Evolutionary conservation across 371 early-diverging fungal genomes (phyloP).

Genomic region (Actinomortierella ambigua): DNA sequence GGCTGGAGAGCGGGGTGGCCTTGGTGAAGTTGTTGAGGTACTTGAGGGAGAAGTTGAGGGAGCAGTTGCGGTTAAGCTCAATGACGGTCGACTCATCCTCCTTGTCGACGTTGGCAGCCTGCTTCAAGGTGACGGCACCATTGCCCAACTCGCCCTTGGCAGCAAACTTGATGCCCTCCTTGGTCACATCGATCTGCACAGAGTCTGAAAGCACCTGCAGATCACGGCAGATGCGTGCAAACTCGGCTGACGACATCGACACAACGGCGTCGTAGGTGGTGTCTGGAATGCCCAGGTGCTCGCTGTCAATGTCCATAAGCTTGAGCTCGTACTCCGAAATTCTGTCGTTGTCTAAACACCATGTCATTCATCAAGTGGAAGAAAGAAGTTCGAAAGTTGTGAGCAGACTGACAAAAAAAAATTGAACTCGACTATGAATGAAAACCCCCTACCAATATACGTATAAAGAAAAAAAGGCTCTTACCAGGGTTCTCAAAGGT

Average conservation of each 20-base stretch:
- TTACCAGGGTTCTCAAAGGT: slow-evolving; percentile 83
- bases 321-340: slow-evolving; percentile 94
- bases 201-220: slow-evolving; percentile 87
- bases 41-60: slow-evolving; percentile 91
- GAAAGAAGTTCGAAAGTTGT: background rate
- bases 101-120: slow-evolving; percentile 77
- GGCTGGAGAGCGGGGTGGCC: slow-evolving; percentile 85
- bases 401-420: slow-evolving; percentile 2
- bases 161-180: slow-evolving; percentile 93
- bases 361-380: background rate
- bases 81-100: slow-evolving; percentile 79
- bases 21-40: slow-evolving; percentile 95
- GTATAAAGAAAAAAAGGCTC: slow-evolving; percentile 5
- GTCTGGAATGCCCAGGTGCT: slow-evolving; percentile 96
- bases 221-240: slow-evolving; percentile 93
- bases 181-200: slow-evolving; percentile 86
- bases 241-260: slow-evolving; percentile 88
- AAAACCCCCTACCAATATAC: background rate
- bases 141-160: slow-evolving; percentile 91
- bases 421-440: background rate
- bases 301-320: slow-evolving; percentile 96
- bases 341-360: slow-evolving; percentile 74
- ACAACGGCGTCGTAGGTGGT: slow-evolving; percentile 91
- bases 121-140: slow-evolving; percentile 85
- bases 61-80: slow-evolving; percentile 79